phyloP scores from a whole-genome alignment of 129 eudicot species.

The Helianthus annuus region HanXRQr2.0-SUNRISE NC_035443.2:13895705-13896204 shows the following conservation, averaged over 20 bases:
- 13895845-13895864: constrained; percentile 99
- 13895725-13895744: constrained; percentile 66
- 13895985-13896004: constrained; percentile 80
- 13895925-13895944: neutral
- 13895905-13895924: neutral
- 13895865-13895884: constrained; percentile 89
- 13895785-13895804: constrained; percentile 1
- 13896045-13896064: constrained; percentile 56
- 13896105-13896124: too few species aligned
- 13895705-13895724: constrained; percentile 88
- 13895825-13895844: constrained; percentile 93
- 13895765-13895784: neutral
- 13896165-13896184: too few species aligned
- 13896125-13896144: too few species aligned
- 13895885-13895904: constrained; percentile 57
- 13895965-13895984: neutral
- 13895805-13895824: constrained; percentile 56
- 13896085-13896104: too few species aligned
- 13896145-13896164: too few species aligned
- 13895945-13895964: neutral
- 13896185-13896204: too few species aligned
- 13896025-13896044: constrained; percentile 86
- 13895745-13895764: constrained; percentile 7
- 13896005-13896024: constrained; percentile 98
- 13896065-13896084: neutral